These are phyloP conservation scores for Lipomyces starkeyi DNA, from an alignment of 805 yeast species.

Conservation along the genomic window DNA sequence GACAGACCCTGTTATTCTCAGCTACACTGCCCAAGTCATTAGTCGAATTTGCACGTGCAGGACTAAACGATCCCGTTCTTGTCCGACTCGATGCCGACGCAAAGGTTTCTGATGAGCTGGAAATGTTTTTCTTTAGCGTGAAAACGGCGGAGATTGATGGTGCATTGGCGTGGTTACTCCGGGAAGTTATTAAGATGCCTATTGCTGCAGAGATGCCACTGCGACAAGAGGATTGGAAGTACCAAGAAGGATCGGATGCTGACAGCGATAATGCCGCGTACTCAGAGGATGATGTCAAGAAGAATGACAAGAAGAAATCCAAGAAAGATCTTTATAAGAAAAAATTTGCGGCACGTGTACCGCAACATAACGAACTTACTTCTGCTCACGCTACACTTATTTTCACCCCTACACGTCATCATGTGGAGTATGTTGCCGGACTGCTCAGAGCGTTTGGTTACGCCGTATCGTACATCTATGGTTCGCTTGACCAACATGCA, in stretches of 20 bases:
- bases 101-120: constrained; percentile 86
- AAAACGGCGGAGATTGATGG: constrained; percentile 91
- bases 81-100: constrained; percentile 93
- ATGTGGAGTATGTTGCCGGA: constrained; percentile 85
- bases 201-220: constrained; percentile 65
- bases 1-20: constrained; percentile 89
- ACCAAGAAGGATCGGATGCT: constrained; percentile 48
- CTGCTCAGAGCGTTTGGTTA: constrained; percentile 80
- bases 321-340: constrained; percentile 4
- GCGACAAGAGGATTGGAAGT: constrained; percentile 51
- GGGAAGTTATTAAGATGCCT: constrained; percentile 85
- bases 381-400: constrained; percentile 86
- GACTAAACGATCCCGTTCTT: constrained; percentile 86
- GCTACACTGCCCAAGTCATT: constrained; percentile 93
- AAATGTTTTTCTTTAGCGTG: constrained; percentile 83
- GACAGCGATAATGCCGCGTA: constrained; percentile 54
- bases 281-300: constrained; percentile 46
- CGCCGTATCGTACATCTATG: constrained; percentile 87
- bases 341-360: constrained; percentile 54
- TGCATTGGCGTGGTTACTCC: constrained; percentile 73
- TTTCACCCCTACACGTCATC: constrained; percentile 97
- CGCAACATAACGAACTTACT: constrained; percentile 83
- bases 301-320: constrained; percentile 32
- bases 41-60: constrained; percentile 97
- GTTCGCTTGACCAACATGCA: constrained; percentile 93